These are phyloP conservation scores for Vaccinium macrocarpon DNA, from an alignment of 148 eudicot genomes.

Conservation along the genomic window DNA sequence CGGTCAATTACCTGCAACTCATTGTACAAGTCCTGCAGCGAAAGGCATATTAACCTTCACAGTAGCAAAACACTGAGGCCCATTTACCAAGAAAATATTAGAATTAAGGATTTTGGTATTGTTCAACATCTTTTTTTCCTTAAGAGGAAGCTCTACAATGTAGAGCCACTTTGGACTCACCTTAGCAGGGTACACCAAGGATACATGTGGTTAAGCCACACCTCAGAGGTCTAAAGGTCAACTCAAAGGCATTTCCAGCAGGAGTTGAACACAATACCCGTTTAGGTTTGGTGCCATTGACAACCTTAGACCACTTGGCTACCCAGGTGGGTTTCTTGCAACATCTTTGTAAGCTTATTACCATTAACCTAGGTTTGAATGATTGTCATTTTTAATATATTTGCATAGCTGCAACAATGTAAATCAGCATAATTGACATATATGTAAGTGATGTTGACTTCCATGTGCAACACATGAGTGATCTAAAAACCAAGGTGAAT, in stretches of 20 bases:
- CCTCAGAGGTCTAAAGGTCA: not conserved
- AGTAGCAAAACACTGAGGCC: not conserved
- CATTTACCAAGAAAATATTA: constrained; percentile 9
- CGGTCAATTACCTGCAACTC: constrained; percentile 47
- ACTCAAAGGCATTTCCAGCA: constrained; percentile 9
- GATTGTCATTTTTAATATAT: not conserved
- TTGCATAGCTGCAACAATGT: not conserved
- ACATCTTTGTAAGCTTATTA: not conserved
- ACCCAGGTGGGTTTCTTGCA: not conserved
- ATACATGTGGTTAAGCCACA: not conserved
- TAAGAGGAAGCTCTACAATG: not conserved
- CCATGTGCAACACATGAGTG: not conserved
- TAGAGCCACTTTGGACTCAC: not conserved
- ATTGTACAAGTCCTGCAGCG: constrained; percentile 55
- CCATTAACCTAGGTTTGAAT: not conserved
- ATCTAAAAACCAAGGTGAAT: not conserved
- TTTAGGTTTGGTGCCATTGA: not conserved
- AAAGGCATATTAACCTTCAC: constrained; percentile 2
- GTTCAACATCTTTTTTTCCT: not conserved
- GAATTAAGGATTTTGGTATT: not conserved
- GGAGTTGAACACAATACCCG: not conserved
- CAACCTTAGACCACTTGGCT: not conserved
- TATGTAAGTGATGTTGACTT: not conserved
- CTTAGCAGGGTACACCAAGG: not conserved
- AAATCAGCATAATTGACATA: not conserved